Evolutionary conservation across 225 moss, liverwort and hornwort species (phyloP), one percentile per base, ranked within the genome.

Genomic region (Climacium dendroides): DNA sequence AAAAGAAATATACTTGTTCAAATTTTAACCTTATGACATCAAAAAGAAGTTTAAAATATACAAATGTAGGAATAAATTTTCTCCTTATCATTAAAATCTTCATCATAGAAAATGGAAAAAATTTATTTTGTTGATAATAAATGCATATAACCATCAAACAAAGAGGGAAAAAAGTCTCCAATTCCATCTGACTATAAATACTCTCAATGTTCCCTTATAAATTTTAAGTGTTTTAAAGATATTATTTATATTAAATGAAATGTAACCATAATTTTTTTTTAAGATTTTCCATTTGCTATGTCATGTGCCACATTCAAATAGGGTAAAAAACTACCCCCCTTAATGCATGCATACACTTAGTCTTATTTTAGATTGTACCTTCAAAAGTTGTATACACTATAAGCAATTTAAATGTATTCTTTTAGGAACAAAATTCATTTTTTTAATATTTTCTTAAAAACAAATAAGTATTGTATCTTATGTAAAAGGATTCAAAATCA

Each of bases 151-250:
- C 18, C 20, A n/a, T 19, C 19, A 19, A n/a, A 34, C 64, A 34
- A n/a, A 1, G 19, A 35, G 11, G 6, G 2, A 6, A 19, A 5
- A 35, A 35, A 20, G 35, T 35, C 19, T 18, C 34, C 34, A 5
- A 64, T 34, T 63, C 34, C 5, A 64, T 64, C 34, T 2, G 1
- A 34, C 5, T 62, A 8, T 62, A 18, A 34, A 34, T 64, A 19
- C 5, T 32, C 2, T 32, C 1, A 63, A 0, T 32, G 0, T 15
- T 63, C 9, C 17, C 9, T 17, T 8, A 63, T 7, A 10, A n/a
- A n/a, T n/a, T n/a, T n/a, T n/a, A n/a, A n/a, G n/a, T n/a, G n/a
- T n/a, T n/a, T n/a, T n/a, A n/a, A n/a, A n/a, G n/a, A n/a, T n/a
- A n/a, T n/a, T n/a, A n/a, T n/a, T n/a, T n/a, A n/a, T n/a, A n/a